Evolutionary conservation across 148 eudicot species (phyloP), one percentile per base, ranked within the genome.

Genomic region (Cornus suecica): DNA sequence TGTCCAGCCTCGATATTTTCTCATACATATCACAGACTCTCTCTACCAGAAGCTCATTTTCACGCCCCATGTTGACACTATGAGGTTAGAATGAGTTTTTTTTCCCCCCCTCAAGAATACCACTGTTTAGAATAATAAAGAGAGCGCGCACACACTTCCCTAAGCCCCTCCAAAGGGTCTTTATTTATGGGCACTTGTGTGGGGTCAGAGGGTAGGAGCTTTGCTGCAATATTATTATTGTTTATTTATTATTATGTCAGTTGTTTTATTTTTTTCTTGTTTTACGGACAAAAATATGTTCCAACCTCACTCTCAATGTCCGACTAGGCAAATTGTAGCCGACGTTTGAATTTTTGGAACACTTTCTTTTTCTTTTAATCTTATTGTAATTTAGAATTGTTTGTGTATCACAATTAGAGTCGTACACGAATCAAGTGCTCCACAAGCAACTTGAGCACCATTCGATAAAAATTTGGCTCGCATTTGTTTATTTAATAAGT

Each of bases 51-150:
- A 85, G 80, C 52, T 84, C 84, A 64, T 80, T 80, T 24, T 78
- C 86, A 82, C 81, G 82, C 69, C 74, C 85, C 94, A 90, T 87
- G 85, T 84, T 71, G 79, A 84, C 82, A 86, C 84, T 80, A 63
- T 76, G 85, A 80, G 71, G 78, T 64, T 75, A 75, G 22, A 74
- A 16, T n/a, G 64, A 45, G 61, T 48, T 16, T 48, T 4, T 48
- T 9, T 11, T 14, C 15, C 54, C 1, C 13, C 54, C 54, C 20
- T 11, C 54, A 48, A 16, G 20, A 6, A n/a, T n/a, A n/a, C 51
- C 54, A 5, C 54, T 48, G 18, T 48, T 48, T 48, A 48, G 8
- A 58, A 58, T 2, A 58, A 18, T 61, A 34, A 37, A 23, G 68
- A 48, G 30, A 27, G 8, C 8, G 10, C 54, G 8, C 8, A 16